Percentiles rank a stretch among this genome's conserved stretches.
Evolutionary conservation across 1,284 basidiomycete genomes (phyloP).

Genomic region (Heliocybe sulcata): DNA sequence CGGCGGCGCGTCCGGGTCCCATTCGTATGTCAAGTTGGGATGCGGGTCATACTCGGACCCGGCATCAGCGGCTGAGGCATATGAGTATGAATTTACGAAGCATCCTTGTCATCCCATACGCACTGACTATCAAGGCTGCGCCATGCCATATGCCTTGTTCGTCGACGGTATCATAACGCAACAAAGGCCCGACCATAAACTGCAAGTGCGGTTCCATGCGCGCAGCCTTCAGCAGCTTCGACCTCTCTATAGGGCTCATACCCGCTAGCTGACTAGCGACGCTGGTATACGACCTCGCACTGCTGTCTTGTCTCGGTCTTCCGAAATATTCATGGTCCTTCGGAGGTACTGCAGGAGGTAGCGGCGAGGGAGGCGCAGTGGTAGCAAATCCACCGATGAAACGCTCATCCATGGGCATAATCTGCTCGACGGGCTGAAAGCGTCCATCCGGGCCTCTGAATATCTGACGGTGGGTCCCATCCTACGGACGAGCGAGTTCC

Average conservation of each 20-base stretch:
- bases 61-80: slow-evolving; percentile 57
- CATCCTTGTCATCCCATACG: slow-evolving; percentile 22
- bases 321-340: slow-evolving; percentile 24
- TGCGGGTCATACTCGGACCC: slow-evolving; percentile 76
- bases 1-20: slow-evolving; percentile 50
- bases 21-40: slow-evolving; percentile 71
- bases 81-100: neutral
- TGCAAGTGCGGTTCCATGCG: slow-evolving; percentile 68
- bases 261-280: slow-evolving; percentile 32
- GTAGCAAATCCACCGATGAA: slow-evolving; percentile 44
- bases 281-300: neutral
- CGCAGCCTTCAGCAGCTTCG: slow-evolving; percentile 43
- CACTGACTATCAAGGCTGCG: slow-evolving; percentile 79
- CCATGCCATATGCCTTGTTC: slow-evolving; percentile 78
- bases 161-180: slow-evolving; percentile 89
- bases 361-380: slow-evolving; percentile 12
- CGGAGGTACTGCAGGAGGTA: slow-evolving; percentile 27
- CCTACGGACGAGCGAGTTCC: slow-evolving; percentile 26
- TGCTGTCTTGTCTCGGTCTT: slow-evolving; percentile 12
- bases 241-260: slow-evolving; percentile 58
- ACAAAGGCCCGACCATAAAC: slow-evolving; percentile 82
- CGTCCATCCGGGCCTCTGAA: slow-evolving; percentile 38
- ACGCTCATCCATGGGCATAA: slow-evolving; percentile 48
- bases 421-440: slow-evolving; percentile 45
- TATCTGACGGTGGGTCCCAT: slow-evolving; percentile 34